Percentiles rank a stretch among this genome's conserved stretches.
phyloP scores from a whole-genome alignment of 2,329 filamentous ascomycete species.

The Nigrospora oryzae region DNA sequence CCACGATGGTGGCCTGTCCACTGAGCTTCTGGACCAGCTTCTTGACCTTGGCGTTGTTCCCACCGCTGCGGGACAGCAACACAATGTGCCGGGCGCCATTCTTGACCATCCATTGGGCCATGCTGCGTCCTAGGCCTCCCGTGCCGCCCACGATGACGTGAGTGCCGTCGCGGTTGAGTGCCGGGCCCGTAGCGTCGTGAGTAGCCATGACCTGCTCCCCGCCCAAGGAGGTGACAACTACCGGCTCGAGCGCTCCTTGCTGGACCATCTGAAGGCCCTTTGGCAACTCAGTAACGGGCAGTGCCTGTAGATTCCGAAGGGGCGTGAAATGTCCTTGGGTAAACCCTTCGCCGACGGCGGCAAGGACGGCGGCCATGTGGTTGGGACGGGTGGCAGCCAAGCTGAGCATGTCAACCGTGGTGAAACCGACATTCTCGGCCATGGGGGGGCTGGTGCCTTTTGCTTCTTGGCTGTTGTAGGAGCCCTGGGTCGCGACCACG shows the following conservation, averaged over 20 bases:
- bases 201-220: background rate
- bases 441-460: slow-evolving; percentile 35
- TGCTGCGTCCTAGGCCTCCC: slow-evolving; percentile 39
- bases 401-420: slow-evolving; percentile 34
- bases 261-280: background rate
- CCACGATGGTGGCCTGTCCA: slow-evolving; percentile 11
- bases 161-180: slow-evolving; percentile 23
- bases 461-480: slow-evolving; percentile 14
- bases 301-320: slow-evolving; percentile 21
- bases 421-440: slow-evolving; percentile 34
- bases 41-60: background rate
- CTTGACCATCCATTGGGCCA: slow-evolving; percentile 38
- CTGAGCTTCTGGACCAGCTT: slow-evolving; percentile 12
- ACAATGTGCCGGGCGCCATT: slow-evolving; percentile 39
- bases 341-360: slow-evolving; percentile 15
- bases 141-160: slow-evolving; percentile 43
- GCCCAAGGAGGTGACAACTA: background rate
- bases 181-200: no score
- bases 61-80: slow-evolving; percentile 30
- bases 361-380: slow-evolving; percentile 13
- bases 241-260: background rate
- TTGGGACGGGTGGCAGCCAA: slow-evolving; percentile 22
- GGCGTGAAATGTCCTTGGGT: slow-evolving; percentile 16
- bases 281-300: slow-evolving; percentile 9
- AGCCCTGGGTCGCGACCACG: slow-evolving; percentile 16